Base-by-base conservation (phyloP, 1,284 basidiomycete genomes). In the Trametes versicolor region DNA sequence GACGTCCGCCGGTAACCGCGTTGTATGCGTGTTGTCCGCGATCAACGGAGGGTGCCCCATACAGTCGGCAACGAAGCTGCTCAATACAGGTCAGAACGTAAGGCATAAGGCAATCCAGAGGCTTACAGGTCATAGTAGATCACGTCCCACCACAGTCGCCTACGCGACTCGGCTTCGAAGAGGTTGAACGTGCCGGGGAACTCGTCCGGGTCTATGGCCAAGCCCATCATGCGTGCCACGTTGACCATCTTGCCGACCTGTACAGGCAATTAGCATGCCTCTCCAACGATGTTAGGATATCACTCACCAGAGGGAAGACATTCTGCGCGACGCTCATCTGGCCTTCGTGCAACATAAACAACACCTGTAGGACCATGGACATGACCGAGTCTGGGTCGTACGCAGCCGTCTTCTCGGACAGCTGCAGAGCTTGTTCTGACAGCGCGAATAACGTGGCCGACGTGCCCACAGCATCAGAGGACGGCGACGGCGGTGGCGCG, bases 81-180 rank as follows among this genome's bases (percentile, higher is more conserved):
- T 41, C 34, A 59, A 52, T 27, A 53, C 56, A 61, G 65, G 43
- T 61, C 37, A 65, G 50, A 41, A 34, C 53, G 50, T 21, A 43
- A 64, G 39, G 47, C 23, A 55, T 17, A 37, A 34, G 57, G 36
- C 45, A 53, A 47, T 15, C 43, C 50, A 58, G 15, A 34, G n/a
- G 84, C 88, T 73, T 73, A 92, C 91, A 87, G 75, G 73, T 93
- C 91, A 73, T 87, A 90, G 74, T 85, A 90, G 73, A 86, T 84
- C 12, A 91, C 80, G 63, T 91, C 88, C 91, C 91, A 93, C 89
- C 91, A 92, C 2, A 91, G 74, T 70, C 87, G 79, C 64, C 87
- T 78, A 67, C 87, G 82, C 69, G 82, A 82, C 73, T 91, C 89
- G 29, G 85, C 84, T 63, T 88, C 84, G 61, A 84, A 86, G 13